Conservation (phyloP, 306 rosid species). For the Nissolia schottii region DNA sequence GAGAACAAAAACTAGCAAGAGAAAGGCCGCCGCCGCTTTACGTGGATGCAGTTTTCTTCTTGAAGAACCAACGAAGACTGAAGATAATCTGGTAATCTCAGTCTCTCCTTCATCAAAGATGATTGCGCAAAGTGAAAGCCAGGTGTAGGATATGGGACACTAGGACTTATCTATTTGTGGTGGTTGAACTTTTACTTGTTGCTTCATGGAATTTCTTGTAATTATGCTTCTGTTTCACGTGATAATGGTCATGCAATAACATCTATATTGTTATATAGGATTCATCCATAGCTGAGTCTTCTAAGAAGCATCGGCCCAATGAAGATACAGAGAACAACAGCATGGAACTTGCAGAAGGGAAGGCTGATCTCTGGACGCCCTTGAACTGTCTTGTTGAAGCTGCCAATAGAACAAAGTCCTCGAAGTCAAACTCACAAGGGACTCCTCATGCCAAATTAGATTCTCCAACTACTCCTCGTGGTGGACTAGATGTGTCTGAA, state of each 20-base stretch:
- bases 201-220: background rate
- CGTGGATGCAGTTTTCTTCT: slow-evolving; percentile 63
- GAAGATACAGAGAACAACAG: slow-evolving; percentile 37
- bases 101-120: slow-evolving; percentile 46
- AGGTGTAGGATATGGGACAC: slow-evolving; percentile 27
- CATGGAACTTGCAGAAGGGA: slow-evolving; percentile 60
- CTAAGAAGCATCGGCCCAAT: slow-evolving; percentile 44
- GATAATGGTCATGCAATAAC: background rate
- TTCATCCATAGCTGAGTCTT: slow-evolving; percentile 51
- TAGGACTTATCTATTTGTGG: background rate
- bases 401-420: slow-evolving; percentile 91
- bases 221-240: background rate
- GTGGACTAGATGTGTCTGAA: slow-evolving; percentile 43
- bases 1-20: slow-evolving; percentile 67
- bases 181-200: background rate
- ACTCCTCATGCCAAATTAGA: slow-evolving; percentile 48
- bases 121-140: slow-evolving; percentile 36
- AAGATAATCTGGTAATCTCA: slow-evolving; percentile 55
- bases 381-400: slow-evolving; percentile 97
- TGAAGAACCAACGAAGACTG: slow-evolving; percentile 57
- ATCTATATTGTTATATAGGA: slow-evolving; percentile 47
- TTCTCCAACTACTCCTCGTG: slow-evolving; percentile 38
- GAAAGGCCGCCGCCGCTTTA: slow-evolving; percentile 67
- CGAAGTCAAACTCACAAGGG: slow-evolving; percentile 63
- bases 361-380: slow-evolving; percentile 95